Base-by-base conservation (phyloP, 108 stramenopile species). In the Cyclotella sp. region DNA sequence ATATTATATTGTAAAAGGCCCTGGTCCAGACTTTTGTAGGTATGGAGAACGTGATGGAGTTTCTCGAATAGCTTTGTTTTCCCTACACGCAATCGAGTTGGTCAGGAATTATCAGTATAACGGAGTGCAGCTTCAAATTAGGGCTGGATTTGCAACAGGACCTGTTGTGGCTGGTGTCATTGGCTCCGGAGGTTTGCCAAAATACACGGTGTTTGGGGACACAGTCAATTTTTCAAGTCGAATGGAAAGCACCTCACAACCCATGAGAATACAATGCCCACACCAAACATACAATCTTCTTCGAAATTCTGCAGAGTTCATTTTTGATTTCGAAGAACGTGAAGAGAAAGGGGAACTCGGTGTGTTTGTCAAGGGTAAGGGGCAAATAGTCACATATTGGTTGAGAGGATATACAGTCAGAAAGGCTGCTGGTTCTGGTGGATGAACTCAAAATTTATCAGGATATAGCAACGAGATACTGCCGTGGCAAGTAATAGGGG, bases 281-380 rank as follows among this genome's bases (percentile, higher is more conserved):
- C 61, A 72, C 9, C 19, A 64, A 5, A 72, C 63, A 7, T 72
- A 72, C 27, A 9, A 63, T 1, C 63, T 72, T 11, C 53, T 72
- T 22, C 18, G 9, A 6, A 58, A 72, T 19, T 60, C 59, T 28
- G n/a, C 39, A 15, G 28, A 49, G 30, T 46, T 44, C 30, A 18
- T 27, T 15, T 72, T 72, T 63, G 42, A 41, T 39, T 21, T 72
- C 16, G 41, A 34, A 42, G 18, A 72, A 60, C 34, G 71, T 0
- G 24, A 61, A 27, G 60, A 72, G 22, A 28, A 41, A 41, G 71
- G 61, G 10, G 41, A 61, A 27, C 58, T 58, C 60, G 71, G 71
- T 22, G 49, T 72, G 3, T 30, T 41, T 27, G 41, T 72, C 71
- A 72, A 72, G 71, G 71, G 71, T 27, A 72, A 72, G 60, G 71